A percentile compares a stretch with the other conserved stretches of the same genome.
These are phyloP conservation scores for Tuber microsphaerosporum DNA, from an alignment of 495 filamentous ascomycete genomes.

Conservation along the genomic window DNA sequence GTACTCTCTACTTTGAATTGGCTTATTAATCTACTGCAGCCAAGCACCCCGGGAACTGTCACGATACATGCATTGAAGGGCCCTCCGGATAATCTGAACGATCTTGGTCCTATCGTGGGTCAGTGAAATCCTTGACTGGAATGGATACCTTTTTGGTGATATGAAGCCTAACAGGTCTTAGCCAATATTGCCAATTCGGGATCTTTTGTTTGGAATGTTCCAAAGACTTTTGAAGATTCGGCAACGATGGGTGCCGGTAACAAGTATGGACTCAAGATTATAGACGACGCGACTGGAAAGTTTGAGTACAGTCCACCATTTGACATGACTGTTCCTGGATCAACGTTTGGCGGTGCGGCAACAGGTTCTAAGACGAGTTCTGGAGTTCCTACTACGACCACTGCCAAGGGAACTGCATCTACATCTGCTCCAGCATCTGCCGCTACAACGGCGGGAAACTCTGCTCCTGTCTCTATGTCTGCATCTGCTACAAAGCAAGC, in stretches of 20 bases:
- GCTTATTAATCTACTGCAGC: constrained; percentile 17
- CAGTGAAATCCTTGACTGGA: constrained; percentile 9
- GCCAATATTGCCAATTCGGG: constrained; percentile 33
- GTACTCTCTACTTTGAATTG: background rate
- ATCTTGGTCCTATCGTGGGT: constrained; percentile 37
- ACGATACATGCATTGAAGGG: constrained; percentile 37
- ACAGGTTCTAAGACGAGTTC: background rate
- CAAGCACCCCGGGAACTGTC: constrained; percentile 37
- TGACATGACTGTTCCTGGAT: constrained; percentile 29
- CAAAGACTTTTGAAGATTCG: constrained; percentile 31
- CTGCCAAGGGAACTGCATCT: constrained; percentile 3
- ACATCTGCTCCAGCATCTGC: background rate
- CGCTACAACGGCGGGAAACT: background rate
- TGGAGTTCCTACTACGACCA: background rate
- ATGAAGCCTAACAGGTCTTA: constrained; percentile 12
- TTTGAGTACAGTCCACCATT: constrained; percentile 40
- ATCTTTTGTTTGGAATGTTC: constrained; percentile 33
- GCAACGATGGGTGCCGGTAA: constrained; percentile 30
- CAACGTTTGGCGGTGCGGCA: constrained; percentile 14
- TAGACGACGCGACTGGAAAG: constrained; percentile 34
- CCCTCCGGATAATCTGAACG: constrained; percentile 29
- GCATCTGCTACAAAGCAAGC: constrained; percentile 5
- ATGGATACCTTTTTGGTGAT: constrained; percentile 12
- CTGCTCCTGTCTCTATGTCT: background rate
- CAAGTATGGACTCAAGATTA: constrained; percentile 38